Base-by-base conservation (phyloP, 345 rosid genomes). In the Melastoma malabathricum region DNA sequence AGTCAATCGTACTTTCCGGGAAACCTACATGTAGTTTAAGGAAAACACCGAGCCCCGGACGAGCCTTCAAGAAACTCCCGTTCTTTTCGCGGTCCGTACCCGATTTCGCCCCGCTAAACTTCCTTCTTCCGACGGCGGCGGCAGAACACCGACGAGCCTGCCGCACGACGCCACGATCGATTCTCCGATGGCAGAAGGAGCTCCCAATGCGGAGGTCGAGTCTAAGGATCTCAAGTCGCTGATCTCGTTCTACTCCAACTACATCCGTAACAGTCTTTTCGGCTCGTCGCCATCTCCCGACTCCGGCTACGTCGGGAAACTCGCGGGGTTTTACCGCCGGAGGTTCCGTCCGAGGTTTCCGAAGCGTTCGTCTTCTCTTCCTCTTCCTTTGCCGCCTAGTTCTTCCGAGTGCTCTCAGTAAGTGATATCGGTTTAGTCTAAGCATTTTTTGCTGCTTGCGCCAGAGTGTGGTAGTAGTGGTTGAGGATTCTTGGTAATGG, bases 331-430 rank as follows among this genome's bases (percentile, higher is more conserved):
- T 39, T 66, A 54, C 70, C 66, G 75, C 73, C 89, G 62, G 66
- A 48, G 61, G 6, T 39, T 64, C 38, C 61, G 68, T 15, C 57
- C 51, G 15, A 51, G 63, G 41, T 43, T 64, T 6, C 63, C 73
- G 6, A 70, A 58, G 51, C 89, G 80, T 25, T 65, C 67, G 23
- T 34, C 58, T 4, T 53, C 56, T 46, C 59, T 85, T 19, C 94
- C 85, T 7, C 81, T 83, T 13, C 97, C 96, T 8, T 67, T 89
- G 59, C 86, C 94, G 7, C 70, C 84, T 45, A 58, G 51, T 59
- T 64, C 74, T 20, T 60, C 72, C n/a, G 71, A 73, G 29, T 68
- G 70, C 3, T 70, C 76, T 59, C 56, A 60, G 94, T 83, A 77
- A 27, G 70, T 27, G 6, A 27, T 27, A 3, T 27, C 31, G 31